phyloP scores from a whole-genome alignment of 306 rosid genomes.

The Boehmeria nivea region DNA sequence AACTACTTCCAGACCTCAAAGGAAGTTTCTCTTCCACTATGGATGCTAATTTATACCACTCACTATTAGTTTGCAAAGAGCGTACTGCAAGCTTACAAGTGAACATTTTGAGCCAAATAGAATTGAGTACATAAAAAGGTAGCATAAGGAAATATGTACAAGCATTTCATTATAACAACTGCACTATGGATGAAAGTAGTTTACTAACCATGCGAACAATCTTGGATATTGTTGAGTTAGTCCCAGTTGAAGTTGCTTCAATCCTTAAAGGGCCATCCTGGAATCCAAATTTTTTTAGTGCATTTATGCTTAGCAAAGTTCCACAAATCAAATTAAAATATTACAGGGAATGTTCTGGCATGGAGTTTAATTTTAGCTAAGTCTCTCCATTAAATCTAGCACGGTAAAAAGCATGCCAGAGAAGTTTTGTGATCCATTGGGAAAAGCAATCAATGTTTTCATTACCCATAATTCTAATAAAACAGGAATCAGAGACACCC shows the following conservation, averaged over 20 bases:
- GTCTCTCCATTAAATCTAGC: not conserved
- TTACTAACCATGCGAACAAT: slow-evolving; percentile 84
- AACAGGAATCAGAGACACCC: not conserved
- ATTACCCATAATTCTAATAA: too few species aligned
- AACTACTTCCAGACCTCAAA: not conserved
- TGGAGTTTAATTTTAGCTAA: not conserved
- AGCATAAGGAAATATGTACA: not conserved
- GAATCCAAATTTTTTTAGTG: slow-evolving; percentile 25
- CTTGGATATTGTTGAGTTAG: slow-evolving; percentile 86
- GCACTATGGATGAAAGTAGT: slow-evolving; percentile 4
- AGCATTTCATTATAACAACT: not conserved
- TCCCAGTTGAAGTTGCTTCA: slow-evolving; percentile 93
- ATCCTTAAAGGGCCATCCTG: slow-evolving; percentile 98
- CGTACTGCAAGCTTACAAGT: not conserved
- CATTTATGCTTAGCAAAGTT: slow-evolving; percentile 15
- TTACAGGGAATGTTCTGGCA: not conserved
- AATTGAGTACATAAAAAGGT: not conserved
- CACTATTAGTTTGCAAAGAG: not conserved
- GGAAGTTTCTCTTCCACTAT: not conserved
- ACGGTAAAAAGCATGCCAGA: not conserved
- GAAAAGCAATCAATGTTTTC: not conserved
- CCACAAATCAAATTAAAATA: not conserved
- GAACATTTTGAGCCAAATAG: not conserved
- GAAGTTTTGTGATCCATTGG: not conserved
- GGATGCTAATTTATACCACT: not conserved